Evolutionary conservation across 805 yeast species (phyloP).

Genomic region (Priceomyces fermenticarens): DNA sequence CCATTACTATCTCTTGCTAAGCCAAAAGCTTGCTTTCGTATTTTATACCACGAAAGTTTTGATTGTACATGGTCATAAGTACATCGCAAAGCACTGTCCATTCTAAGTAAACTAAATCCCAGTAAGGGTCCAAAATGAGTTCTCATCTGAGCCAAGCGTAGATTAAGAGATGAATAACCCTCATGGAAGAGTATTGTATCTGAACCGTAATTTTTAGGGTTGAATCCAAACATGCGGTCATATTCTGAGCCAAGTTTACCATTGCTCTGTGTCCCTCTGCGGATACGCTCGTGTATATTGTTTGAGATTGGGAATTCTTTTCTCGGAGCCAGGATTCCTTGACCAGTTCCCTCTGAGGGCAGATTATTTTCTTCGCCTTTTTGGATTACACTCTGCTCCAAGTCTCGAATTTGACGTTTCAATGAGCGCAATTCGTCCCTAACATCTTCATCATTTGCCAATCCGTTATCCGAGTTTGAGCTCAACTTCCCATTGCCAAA

Average conservation of each 20-base stretch:
- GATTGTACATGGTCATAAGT: not conserved
- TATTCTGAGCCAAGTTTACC: not conserved
- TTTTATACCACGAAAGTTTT: not conserved
- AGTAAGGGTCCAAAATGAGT: slow-evolving; percentile 30
- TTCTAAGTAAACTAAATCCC: slow-evolving; percentile 25
- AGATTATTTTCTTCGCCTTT: not conserved
- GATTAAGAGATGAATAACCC: slow-evolving; percentile 21
- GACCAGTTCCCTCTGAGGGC: not conserved
- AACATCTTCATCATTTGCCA: not conserved
- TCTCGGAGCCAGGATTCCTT: too few relatives aligned
- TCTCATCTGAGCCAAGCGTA: slow-evolving; percentile 22
- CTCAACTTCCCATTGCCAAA: not conserved
- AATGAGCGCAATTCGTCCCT: not conserved
- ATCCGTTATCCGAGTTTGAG: not conserved
- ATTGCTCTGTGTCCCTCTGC: not conserved
- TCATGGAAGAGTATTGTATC: slow-evolving; percentile 17
- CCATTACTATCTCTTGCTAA: not conserved
- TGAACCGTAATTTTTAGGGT: slow-evolving; percentile 12
- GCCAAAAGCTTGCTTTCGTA: not conserved
- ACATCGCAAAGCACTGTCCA: slow-evolving; percentile 19
- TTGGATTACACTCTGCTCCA: not conserved
- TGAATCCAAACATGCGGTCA: slow-evolving; percentile 8
- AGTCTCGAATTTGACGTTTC: too few relatives aligned
- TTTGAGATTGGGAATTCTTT: not conserved
- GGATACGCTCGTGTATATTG: not conserved